Evolutionary conservation across 805 yeast species (phyloP).

Genomic region (Monosporozyma yasuniensis): DNA sequence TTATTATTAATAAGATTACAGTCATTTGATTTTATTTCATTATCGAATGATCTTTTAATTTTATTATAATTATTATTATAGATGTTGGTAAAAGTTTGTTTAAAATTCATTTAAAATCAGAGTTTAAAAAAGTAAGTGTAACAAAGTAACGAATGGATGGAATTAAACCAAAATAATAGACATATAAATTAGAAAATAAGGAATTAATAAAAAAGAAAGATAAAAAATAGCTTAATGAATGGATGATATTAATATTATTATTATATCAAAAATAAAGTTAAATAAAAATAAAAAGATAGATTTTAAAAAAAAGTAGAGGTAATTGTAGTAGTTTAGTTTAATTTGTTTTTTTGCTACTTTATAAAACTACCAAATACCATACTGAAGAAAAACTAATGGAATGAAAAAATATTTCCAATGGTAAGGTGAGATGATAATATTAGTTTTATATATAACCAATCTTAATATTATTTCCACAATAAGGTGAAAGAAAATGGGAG

Average conservation of each 20-base stretch:
- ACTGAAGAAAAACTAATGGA: neutral
- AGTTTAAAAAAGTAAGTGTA: neutral
- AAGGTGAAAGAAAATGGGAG: neutral
- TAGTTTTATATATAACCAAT: neutral
- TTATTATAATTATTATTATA: conserved; percentile 1
- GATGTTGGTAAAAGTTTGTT: conserved; percentile 1
- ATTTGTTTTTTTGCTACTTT: neutral
- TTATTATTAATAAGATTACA: neutral
- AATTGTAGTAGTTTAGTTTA: neutral
- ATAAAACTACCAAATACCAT: neutral
- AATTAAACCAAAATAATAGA: conserved; percentile 1
- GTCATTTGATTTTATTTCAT: neutral
- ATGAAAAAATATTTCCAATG: neutral
- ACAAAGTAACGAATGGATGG: conserved; percentile 6
- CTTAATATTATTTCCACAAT: neutral
- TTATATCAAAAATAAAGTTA: neutral
- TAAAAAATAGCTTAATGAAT: neutral
- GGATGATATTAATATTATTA: neutral
- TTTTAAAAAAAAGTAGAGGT: neutral
- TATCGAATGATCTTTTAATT: conserved; percentile 7
- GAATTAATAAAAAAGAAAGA: neutral
- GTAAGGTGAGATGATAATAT: neutral
- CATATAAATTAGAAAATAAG: neutral
- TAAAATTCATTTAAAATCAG: conserved; percentile 5
- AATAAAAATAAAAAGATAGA: neutral